Evolutionary conservation across 768 basidiomycete species (phyloP).

Genomic region (Boletus rufocinnamomeus): DNA sequence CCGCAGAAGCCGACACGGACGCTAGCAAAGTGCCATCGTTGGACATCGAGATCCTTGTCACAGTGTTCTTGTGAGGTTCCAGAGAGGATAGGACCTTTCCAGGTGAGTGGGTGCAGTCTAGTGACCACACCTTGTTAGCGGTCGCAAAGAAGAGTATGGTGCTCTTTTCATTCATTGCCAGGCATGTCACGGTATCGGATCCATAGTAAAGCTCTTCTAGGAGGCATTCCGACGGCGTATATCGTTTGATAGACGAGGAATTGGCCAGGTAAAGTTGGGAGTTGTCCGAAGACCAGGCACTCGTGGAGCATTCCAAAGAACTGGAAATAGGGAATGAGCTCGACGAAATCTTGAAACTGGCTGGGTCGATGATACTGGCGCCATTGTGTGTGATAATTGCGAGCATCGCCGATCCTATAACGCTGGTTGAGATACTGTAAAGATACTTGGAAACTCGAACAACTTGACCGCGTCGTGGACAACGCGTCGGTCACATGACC

Average conservation of each 20-base stretch:
- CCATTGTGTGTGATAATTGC: conserved; percentile 51
- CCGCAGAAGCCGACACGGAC: conserved; percentile 51
- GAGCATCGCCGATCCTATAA: conserved; percentile 44
- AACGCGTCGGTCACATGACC: conserved; percentile 31
- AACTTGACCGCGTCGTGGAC: conserved; percentile 17
- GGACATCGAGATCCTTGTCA: conserved; percentile 60
- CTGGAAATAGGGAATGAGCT: conserved; percentile 42
- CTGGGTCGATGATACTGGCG: conserved; percentile 50
- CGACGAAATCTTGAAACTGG: conserved; percentile 47
- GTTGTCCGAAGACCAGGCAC: conserved; percentile 60
- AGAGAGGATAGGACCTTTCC: conserved; percentile 50
- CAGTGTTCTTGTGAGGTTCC: conserved; percentile 48
- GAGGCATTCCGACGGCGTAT: conserved; percentile 48
- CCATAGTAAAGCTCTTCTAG: conserved; percentile 46
- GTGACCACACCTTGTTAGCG: conserved; percentile 47
- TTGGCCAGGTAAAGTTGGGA: conserved; percentile 55
- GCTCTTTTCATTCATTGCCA: conserved; percentile 38
- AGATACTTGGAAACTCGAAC: background rate
- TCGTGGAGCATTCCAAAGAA: conserved; percentile 29
- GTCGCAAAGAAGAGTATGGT: conserved; percentile 50
- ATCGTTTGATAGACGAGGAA: conserved; percentile 49
- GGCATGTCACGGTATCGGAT: conserved; percentile 29
- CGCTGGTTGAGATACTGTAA: background rate
- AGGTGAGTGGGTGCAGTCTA: conserved; percentile 47
- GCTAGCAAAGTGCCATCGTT: conserved; percentile 60